Conservation (phyloP, 2,329 filamentous ascomycete species). For the Colletotrichum eleusines region DNA sequence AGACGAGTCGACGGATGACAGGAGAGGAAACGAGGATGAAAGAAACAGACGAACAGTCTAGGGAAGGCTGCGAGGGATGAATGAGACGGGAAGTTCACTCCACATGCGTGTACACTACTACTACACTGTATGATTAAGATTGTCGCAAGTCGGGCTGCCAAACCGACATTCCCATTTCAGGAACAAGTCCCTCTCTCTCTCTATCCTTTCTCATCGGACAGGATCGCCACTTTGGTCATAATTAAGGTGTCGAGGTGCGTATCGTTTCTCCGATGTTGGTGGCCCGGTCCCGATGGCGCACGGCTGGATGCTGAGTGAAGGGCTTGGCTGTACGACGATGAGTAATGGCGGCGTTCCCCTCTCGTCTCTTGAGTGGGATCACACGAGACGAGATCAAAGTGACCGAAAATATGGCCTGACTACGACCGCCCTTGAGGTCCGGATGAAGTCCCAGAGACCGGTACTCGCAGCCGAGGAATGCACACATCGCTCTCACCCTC, state of each 20-base stretch:
- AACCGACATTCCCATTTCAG: constrained; percentile 8
- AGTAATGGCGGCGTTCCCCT: constrained; percentile 4
- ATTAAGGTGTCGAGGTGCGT: not conserved
- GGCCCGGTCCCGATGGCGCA: not conserved
- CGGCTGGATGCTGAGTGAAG: not conserved
- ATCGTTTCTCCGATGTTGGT: not conserved
- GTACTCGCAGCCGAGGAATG: constrained; percentile 1
- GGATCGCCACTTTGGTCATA: not conserved
- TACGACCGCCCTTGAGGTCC: not conserved
- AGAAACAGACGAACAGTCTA: constrained; percentile 3
- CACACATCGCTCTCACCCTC: not conserved
- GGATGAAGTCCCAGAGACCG: constrained; percentile 13
- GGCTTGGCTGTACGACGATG: not conserved
- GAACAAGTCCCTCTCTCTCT: not conserved
- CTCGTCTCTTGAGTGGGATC: not conserved
- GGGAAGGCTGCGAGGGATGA: not conserved
- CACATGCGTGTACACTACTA: not conserved
- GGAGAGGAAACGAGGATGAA: not conserved
- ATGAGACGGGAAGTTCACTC: not conserved
- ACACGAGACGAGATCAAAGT: constrained; percentile 7
- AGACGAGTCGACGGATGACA: constrained; percentile 10
- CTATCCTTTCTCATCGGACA: not conserved
- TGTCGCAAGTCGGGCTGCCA: not conserved
- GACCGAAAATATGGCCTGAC: constrained; percentile 18
- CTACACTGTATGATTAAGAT: constrained; percentile 9